Conservation (phyloP, 345 rosid genomes). For the Fremontodendron californicum region DNA sequence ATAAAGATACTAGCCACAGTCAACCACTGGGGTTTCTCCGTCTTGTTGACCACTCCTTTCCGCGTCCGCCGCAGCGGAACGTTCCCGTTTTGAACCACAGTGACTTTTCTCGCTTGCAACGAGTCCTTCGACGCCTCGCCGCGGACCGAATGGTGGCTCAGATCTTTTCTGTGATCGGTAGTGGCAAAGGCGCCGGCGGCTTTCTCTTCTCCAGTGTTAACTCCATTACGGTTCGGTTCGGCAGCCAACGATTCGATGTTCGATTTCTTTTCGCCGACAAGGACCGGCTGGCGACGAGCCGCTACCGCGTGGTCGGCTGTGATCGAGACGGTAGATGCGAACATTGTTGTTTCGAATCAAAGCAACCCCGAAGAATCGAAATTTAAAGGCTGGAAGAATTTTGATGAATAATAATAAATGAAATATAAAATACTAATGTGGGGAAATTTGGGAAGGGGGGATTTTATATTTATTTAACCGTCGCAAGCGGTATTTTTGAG, state of each 20-base stretch:
- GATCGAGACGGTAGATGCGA: constrained; percentile 78
- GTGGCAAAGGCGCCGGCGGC: background rate
- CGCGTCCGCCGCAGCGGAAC: constrained; percentile 62
- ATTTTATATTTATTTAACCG: background rate
- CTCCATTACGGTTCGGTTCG: constrained; percentile 37
- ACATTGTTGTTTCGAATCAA: constrained; percentile 38
- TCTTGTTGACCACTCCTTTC: constrained; percentile 32
- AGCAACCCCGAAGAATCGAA: no score
- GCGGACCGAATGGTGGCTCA: constrained; percentile 59
- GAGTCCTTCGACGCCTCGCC: constrained; percentile 57
- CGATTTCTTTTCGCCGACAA: constrained; percentile 54
- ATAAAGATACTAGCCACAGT: constrained; percentile 55
- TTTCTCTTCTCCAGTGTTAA: constrained; percentile 20
- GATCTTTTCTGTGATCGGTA: constrained; percentile 47
- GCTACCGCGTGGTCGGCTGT: constrained; percentile 50
- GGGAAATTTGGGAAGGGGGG: background rate
- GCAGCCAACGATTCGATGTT: constrained; percentile 36
- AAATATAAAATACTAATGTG: no score
- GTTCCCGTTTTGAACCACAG: constrained; percentile 34
- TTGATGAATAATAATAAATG: background rate
- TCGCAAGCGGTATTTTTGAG: background rate
- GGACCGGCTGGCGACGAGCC: constrained; percentile 51
- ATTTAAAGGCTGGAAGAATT: background rate
- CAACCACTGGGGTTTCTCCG: constrained; percentile 64
- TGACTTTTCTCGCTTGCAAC: constrained; percentile 42